Evolutionary conservation across 768 basidiomycete genomes (phyloP).

Genomic region (Psilocybe subaeruginosa): DNA sequence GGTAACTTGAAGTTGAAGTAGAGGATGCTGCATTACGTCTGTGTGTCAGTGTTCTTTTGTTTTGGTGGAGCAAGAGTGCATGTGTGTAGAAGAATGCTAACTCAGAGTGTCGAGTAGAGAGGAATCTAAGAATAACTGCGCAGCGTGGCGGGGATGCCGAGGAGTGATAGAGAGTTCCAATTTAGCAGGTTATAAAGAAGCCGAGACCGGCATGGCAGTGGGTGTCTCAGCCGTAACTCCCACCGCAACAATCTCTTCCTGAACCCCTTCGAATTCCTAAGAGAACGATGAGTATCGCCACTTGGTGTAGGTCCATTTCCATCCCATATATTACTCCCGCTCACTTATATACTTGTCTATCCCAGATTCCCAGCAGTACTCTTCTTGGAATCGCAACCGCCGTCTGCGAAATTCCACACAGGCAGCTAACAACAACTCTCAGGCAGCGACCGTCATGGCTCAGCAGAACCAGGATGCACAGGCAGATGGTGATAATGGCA

Average conservation of each 20-base stretch:
- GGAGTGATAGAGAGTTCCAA: background rate
- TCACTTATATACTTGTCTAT: background rate
- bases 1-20: background rate
- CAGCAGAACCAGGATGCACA: slow-evolving; percentile 28
- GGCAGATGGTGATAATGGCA: slow-evolving; percentile 16
- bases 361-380: slow-evolving; percentile 51
- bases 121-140: slow-evolving; percentile 10
- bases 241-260: background rate
- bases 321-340: background rate
- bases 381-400: slow-evolving; percentile 61
- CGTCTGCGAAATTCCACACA: slow-evolving; percentile 42
- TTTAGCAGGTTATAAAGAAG: slow-evolving; percentile 1
- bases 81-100: background rate
- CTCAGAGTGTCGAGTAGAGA: background rate
- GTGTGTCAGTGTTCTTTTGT: background rate
- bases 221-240: slow-evolving; percentile 10
- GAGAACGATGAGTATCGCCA: slow-evolving; percentile 33
- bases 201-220: background rate
- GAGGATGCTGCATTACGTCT: background rate
- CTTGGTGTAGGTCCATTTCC: slow-evolving; percentile 38
- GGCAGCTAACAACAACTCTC: slow-evolving; percentile 6
- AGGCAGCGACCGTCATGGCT: slow-evolving; percentile 44
- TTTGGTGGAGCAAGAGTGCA: background rate
- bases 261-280: background rate
- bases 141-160: background rate